Percentiles rank a stretch among this genome's conserved stretches.
Evolutionary conservation across 257 asterid species (phyloP).

Genomic region (Knoxia roxburghii): DNA sequence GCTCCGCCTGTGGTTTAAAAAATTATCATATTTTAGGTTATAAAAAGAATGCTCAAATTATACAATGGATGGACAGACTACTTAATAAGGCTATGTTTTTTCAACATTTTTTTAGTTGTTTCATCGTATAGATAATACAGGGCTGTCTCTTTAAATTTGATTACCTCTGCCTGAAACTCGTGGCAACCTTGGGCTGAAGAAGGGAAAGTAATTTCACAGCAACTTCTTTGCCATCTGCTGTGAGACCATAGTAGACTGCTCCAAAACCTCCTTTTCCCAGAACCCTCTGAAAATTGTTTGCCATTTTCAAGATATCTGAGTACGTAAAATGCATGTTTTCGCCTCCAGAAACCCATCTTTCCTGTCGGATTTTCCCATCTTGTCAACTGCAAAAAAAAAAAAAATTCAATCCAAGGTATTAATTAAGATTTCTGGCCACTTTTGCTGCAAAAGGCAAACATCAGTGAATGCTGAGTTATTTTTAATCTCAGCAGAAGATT

Average conservation of each 20-base stretch:
- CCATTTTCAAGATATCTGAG: slow-evolving; percentile 26
- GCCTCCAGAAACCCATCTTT: slow-evolving; percentile 11
- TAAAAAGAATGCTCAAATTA: too few species aligned
- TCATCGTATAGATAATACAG: neutral
- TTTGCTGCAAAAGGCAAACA: neutral
- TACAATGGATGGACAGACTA: too few species aligned
- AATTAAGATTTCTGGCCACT: neutral
- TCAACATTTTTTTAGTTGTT: too few species aligned
- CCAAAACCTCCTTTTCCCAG: slow-evolving; percentile 50
- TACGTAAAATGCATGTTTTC: slow-evolving; percentile 18
- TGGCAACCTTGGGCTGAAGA: slow-evolving; percentile 18
- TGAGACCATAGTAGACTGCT: slow-evolving; percentile 31
- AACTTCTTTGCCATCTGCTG: slow-evolving; percentile 23
- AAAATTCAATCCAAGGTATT: neutral
- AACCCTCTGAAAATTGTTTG: slow-evolving; percentile 23
- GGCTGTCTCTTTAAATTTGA: neutral
- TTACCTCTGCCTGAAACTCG: slow-evolving; percentile 10
- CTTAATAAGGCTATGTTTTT: too few species aligned
- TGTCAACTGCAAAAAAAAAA: neutral
- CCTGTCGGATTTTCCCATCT: slow-evolving; percentile 3
- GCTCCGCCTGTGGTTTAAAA: slow-evolving; percentile 31
- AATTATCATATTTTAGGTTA: neutral
- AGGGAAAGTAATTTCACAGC: slow-evolving; percentile 37
- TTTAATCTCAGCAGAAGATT: too few species aligned
- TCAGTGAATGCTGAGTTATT: neutral